Conservation (phyloP, 345 rosid genomes). For the Arabis hirsuta region DNA sequence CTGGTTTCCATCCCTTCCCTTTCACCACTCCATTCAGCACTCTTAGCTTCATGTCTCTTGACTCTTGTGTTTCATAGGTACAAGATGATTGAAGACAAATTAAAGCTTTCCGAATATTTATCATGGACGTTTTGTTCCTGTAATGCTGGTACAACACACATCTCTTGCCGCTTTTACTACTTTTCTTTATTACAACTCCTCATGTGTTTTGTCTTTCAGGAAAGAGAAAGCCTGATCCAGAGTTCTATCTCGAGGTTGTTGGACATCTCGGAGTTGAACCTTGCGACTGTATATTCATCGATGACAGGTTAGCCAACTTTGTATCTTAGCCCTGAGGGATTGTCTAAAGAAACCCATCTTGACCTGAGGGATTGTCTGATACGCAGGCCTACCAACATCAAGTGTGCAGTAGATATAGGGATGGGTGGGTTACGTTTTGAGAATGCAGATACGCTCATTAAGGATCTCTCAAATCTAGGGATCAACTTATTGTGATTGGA, state of each 20-base stretch:
- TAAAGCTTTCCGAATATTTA: constrained; percentile 71
- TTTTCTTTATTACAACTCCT: background rate
- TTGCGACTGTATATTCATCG: constrained; percentile 70
- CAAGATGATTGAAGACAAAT: constrained; percentile 73
- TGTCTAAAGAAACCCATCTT: background rate
- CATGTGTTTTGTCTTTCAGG: constrained; percentile 51
- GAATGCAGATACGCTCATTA: constrained; percentile 54
- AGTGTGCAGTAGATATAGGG: constrained; percentile 77
- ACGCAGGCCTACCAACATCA: constrained; percentile 67
- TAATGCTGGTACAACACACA: constrained; percentile 51
- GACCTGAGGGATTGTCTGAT: constrained; percentile 22
- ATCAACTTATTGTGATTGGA: constrained; percentile 40
- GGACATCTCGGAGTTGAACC: constrained; percentile 75
- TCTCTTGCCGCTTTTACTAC: constrained; percentile 19
- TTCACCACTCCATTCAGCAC: background rate
- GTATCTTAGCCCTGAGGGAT: background rate
- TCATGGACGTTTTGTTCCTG: constrained; percentile 97
- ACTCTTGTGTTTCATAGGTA: constrained; percentile 55
- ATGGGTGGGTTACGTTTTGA: constrained; percentile 70
- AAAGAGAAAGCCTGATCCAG: constrained; percentile 91
- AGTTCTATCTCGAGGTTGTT: constrained; percentile 62
- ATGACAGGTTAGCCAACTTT: constrained; percentile 65
- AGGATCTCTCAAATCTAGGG: constrained; percentile 59
- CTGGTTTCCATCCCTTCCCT: constrained; percentile 52
- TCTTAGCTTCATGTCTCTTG: background rate